Conservation (phyloP, 2,329 filamentous ascomycete species). For the Botrytis medusae region DNA sequence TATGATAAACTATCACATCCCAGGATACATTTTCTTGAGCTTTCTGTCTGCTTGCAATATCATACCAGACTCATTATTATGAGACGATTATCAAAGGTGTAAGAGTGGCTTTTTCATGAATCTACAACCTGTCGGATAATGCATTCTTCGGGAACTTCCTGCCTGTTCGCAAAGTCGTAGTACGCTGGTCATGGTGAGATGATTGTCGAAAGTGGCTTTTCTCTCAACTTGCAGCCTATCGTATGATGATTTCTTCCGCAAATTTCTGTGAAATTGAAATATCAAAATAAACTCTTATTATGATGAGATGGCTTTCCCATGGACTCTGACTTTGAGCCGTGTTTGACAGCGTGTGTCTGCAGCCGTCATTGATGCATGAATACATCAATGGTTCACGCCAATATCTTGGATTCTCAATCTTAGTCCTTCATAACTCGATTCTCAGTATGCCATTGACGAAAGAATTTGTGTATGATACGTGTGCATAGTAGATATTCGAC, state of each 20-base stretch:
- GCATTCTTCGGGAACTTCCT: not conserved
- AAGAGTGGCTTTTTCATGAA: not conserved
- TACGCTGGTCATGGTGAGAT: not conserved
- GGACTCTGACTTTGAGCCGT: not conserved
- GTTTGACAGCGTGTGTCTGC: not conserved
- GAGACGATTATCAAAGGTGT: not conserved
- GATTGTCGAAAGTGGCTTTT: not conserved
- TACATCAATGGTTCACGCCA: not conserved
- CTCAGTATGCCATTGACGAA: not conserved
- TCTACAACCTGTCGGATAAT: not conserved
- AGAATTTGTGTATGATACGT: not conserved
- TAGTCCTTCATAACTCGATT: not conserved
- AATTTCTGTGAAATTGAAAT: not conserved
- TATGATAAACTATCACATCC: no score
- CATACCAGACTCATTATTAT: not conserved
- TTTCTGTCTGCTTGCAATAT: not conserved
- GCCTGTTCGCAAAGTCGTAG: not conserved
- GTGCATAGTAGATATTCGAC: not conserved
- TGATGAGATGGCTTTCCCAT: not conserved
- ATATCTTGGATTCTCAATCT: not conserved
- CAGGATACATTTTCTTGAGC: not conserved
- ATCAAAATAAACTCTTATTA: not conserved
- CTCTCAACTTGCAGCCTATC: not conserved
- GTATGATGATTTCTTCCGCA: not conserved
- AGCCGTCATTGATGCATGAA: not conserved